Base-by-base conservation (phyloP, 768 basidiomycete genomes). In the Lentinula boryana region DNA sequence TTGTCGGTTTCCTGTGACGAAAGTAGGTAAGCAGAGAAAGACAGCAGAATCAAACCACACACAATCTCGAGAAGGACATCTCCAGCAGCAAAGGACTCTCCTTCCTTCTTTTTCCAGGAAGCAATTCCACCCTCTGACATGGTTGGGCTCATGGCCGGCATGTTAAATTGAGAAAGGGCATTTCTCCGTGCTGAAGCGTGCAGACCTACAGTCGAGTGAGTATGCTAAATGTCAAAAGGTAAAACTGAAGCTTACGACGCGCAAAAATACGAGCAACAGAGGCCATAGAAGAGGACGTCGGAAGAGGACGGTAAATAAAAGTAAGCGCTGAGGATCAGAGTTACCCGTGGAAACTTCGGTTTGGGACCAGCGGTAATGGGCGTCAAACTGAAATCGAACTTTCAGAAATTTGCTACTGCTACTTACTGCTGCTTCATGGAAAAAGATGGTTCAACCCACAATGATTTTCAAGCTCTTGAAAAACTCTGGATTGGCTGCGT, bases 61-160 rank as follows among this genome's bases (percentile, higher is more conserved):
- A 95, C 95, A 68, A 99, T 95, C 76, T 98, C 96, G 51, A 98
- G 86, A 62, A 99, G 76, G 64, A 99, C 95, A 69, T 99, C 97
- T 27, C 97, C 96, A 6, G 87, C 84, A 16, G 86, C 65, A 71
- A 96, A 99, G 1, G 86, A 55, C 67, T 98, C 95, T 60, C 97
- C 97, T 73, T 98, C 96, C 74, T 89, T 88, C 78, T 91, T 90
- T 83, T 98, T 98, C 95, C 97, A 99, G 35, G 83, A 82, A 50
- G 96, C 91, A 72, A 99, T 97, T 64, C 96, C 97, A 64, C 97
- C 97, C 79, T 98, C 97, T 3, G 95, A 95, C 97, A 99, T 99
- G 61, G 97, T 99, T 35, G 97, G 97, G 64, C 93, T 96, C 96
- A 98, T 99, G 67, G 97, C 95, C 61, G 95, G 95, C 93, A 97